Conservation (phyloP, 202 grass and related monocot genomes). For the Schoenoplectus triqueter region DNA sequence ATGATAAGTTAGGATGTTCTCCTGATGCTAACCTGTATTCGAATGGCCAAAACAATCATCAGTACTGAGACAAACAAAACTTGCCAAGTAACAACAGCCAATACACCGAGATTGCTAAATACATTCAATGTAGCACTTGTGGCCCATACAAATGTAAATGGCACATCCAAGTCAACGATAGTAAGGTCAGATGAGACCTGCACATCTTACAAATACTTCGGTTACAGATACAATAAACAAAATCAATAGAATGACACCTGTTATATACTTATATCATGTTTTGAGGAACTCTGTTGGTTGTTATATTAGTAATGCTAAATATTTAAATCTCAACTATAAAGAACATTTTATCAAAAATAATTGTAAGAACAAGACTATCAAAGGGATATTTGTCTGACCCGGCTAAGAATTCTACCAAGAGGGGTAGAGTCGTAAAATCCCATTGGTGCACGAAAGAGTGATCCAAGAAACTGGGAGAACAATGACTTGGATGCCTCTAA, state of each 20-base stretch:
- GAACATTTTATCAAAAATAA: neutral
- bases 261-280: neutral
- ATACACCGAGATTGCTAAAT: slow-evolving; percentile 77
- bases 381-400: slow-evolving; percentile 54
- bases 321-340: neutral
- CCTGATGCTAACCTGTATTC: slow-evolving; percentile 40
- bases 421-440: slow-evolving; percentile 95
- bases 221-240: slow-evolving; percentile 8
- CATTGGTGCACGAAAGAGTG: slow-evolving; percentile 76
- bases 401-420: slow-evolving; percentile 83
- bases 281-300: neutral
- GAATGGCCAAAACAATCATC: slow-evolving; percentile 69
- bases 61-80: slow-evolving; percentile 73
- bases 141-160: slow-evolving; percentile 69
- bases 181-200: slow-evolving; percentile 90
- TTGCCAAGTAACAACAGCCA: slow-evolving; percentile 91
- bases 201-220: slow-evolving; percentile 31
- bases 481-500: slow-evolving; percentile 85
- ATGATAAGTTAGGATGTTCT: neutral
- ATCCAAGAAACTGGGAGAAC: slow-evolving; percentile 75
- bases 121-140: slow-evolving; percentile 59
- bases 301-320: neutral
- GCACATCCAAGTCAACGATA: slow-evolving; percentile 88
- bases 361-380: slow-evolving; percentile 29
- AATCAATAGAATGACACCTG: neutral